Conservation (phyloP, 2,329 filamentous ascomycete species). For the Gliomastix tumulicola region DNA sequence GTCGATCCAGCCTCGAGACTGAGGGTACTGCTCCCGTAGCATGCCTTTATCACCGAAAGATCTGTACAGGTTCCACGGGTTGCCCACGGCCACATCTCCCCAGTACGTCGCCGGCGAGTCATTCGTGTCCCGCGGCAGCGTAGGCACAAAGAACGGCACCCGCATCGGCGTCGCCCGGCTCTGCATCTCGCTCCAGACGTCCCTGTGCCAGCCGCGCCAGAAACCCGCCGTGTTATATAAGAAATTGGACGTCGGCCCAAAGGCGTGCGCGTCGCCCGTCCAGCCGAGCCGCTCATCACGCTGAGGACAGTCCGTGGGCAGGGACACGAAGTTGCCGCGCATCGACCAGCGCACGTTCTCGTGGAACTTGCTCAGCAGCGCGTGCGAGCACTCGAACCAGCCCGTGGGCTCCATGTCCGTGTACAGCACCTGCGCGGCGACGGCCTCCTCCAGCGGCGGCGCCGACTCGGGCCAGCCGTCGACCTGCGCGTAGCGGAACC, state of each 20-base stretch:
- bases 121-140: conserved; percentile 12
- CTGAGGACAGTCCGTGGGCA: conserved; percentile 53
- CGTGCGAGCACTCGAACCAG: conserved; percentile 43
- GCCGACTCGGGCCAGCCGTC: conserved; percentile 28
- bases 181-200: conserved; percentile 28
- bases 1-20: conserved; percentile 31
- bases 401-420: conserved; percentile 44
- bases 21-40: conserved; percentile 27
- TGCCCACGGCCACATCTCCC: conserved; percentile 9
- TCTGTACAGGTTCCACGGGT: conserved; percentile 31
- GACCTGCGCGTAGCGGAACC: conserved; percentile 44
- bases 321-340: conserved; percentile 49
- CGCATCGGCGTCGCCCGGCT: conserved; percentile 2
- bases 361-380: conserved; percentile 45
- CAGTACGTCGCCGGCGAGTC: conserved; percentile 6
- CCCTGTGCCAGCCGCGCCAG: conserved; percentile 40
- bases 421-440: conserved; percentile 31
- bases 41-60: conserved; percentile 27
- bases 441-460: conserved; percentile 9
- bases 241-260: conserved; percentile 42
- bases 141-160: conserved; percentile 19
- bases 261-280: conserved; percentile 44
- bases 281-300: conserved; percentile 47
- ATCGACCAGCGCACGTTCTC: conserved; percentile 49
- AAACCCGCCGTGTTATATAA: conserved; percentile 46